These are phyloP conservation scores for Dactylellina sp. DNA, from an alignment of 2,329 filamentous ascomycete species.

Conservation along the genomic window DNA sequence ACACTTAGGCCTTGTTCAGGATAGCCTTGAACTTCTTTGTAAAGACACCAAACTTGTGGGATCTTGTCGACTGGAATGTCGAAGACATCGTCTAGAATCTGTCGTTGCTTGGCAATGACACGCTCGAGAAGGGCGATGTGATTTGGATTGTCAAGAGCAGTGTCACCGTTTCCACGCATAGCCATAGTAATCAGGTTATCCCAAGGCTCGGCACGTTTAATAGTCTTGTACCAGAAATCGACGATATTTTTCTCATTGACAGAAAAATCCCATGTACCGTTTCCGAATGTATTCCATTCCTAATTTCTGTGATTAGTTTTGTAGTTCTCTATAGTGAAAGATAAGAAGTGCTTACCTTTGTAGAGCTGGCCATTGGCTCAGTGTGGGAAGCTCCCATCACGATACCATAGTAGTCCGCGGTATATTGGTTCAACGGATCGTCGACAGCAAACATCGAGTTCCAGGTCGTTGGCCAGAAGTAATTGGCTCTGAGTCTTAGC, in stretches of 20 bases:
- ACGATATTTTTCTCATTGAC: constrained; percentile 77
- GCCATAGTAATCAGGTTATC: constrained; percentile 74
- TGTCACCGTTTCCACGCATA: constrained; percentile 78
- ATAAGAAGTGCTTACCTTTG: constrained; percentile 63
- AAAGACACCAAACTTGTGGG: constrained; percentile 78
- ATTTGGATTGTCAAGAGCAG: constrained; percentile 68
- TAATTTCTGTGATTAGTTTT: constrained; percentile 11
- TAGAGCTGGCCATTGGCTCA: constrained; percentile 75
- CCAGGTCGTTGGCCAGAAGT: constrained; percentile 80
- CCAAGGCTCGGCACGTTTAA: constrained; percentile 73
- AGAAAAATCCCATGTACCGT: constrained; percentile 76
- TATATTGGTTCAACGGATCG: constrained; percentile 74
- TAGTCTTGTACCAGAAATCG: constrained; percentile 76
- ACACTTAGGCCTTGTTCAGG: constrained; percentile 73
- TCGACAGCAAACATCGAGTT: constrained; percentile 78
- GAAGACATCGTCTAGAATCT: constrained; percentile 71
- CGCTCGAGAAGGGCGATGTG: constrained; percentile 73
- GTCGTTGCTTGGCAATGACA: constrained; percentile 72
- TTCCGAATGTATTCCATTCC: constrained; percentile 66
- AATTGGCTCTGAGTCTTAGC: constrained; percentile 77
- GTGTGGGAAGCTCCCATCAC: constrained; percentile 80
- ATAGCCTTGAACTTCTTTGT: constrained; percentile 78
- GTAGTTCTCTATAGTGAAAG: constrained; percentile 63
- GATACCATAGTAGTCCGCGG: constrained; percentile 79
- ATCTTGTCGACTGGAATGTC: constrained; percentile 68